phyloP scores from a whole-genome alignment of 139 green algal species.

The Closterium sp. region DNA sequence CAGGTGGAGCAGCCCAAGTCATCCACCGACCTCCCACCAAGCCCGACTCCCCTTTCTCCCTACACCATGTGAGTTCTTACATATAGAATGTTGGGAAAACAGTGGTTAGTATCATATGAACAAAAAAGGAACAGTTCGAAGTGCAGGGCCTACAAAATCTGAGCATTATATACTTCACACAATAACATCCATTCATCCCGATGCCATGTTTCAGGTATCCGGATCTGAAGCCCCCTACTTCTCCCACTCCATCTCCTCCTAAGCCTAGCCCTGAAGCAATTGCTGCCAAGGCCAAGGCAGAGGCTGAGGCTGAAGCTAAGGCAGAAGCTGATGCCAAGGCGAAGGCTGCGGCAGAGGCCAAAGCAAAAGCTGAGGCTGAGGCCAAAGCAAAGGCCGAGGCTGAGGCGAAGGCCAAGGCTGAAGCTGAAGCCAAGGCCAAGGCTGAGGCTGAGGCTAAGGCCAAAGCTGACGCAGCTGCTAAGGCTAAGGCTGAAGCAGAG shows the following conservation, averaged over 20 bases:
- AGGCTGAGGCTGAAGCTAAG: slow-evolving; percentile 39
- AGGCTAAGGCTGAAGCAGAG: slow-evolving; percentile 30
- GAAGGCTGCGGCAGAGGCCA: slow-evolving; percentile 15
- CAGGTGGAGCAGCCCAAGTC: slow-evolving; percentile 24
- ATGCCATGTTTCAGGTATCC: slow-evolving; percentile 21
- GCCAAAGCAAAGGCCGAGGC: slow-evolving; percentile 12
- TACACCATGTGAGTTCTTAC: slow-evolving; percentile 46
- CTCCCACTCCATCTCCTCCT: slow-evolving; percentile 24
- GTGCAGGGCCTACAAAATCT: too few relatives aligned
- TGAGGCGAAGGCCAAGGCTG: slow-evolving; percentile 10
- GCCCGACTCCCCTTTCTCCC: slow-evolving; percentile 44
- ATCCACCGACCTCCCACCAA: slow-evolving; percentile 46
- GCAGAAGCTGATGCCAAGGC: slow-evolving; percentile 21
- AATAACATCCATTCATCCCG: too few relatives aligned
- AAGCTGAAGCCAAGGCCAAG: slow-evolving; percentile 14
- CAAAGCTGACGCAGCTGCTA: neutral
- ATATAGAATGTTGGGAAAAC: neutral
- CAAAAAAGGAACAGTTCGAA: too few relatives aligned
- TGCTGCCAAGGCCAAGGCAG: slow-evolving; percentile 19
- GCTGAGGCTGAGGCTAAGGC: slow-evolving; percentile 16
- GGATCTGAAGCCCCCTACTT: slow-evolving; percentile 49
- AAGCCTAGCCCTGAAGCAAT: neutral
- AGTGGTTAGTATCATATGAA: neutral
- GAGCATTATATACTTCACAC: too few relatives aligned
- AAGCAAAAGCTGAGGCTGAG: neutral